Conservation (phyloP, 1,139 yeast genomes). For the Candida frijolesensis region DNA sequence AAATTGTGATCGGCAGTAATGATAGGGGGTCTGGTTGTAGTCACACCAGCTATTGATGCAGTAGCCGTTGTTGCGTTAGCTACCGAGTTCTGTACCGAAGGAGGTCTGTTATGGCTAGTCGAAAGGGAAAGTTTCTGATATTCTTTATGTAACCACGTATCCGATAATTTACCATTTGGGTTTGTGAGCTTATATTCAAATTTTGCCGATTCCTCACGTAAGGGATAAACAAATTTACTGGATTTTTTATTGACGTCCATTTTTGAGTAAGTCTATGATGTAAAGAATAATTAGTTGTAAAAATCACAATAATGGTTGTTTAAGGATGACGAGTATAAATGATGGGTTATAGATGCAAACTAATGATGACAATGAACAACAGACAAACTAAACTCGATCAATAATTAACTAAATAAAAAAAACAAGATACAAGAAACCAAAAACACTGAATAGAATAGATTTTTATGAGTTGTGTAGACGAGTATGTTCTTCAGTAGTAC, state of each 20-base stretch:
- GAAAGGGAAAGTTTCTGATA: constrained; percentile 29
- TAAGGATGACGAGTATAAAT: too few relatives aligned
- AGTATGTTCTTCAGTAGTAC: too few relatives aligned
- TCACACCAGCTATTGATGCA: not conserved
- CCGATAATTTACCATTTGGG: constrained; percentile 37
- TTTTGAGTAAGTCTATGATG: not conserved
- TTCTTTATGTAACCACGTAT: constrained; percentile 35
- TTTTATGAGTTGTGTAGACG: too few relatives aligned
- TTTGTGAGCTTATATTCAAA: constrained; percentile 37
- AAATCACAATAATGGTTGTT: too few relatives aligned
- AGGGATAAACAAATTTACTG: constrained; percentile 28
- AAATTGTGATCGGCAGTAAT: not conserved
- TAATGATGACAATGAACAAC: too few relatives aligned
- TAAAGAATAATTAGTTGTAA: too few relatives aligned
- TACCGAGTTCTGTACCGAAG: not conserved
- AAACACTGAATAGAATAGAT: too few relatives aligned
- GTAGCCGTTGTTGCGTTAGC: not conserved
- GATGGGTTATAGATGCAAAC: too few relatives aligned
- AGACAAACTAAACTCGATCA: too few relatives aligned
- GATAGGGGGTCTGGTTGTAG: constrained; percentile 19
- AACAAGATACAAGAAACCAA: too few relatives aligned
- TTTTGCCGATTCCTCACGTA: constrained; percentile 29
- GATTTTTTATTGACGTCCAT: constrained; percentile 1
- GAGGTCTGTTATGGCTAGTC: not conserved
- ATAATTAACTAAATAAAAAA: too few relatives aligned